phyloP scores from a whole-genome alignment of 139 green algal genomes.

The Choricystis sp. region DNA sequence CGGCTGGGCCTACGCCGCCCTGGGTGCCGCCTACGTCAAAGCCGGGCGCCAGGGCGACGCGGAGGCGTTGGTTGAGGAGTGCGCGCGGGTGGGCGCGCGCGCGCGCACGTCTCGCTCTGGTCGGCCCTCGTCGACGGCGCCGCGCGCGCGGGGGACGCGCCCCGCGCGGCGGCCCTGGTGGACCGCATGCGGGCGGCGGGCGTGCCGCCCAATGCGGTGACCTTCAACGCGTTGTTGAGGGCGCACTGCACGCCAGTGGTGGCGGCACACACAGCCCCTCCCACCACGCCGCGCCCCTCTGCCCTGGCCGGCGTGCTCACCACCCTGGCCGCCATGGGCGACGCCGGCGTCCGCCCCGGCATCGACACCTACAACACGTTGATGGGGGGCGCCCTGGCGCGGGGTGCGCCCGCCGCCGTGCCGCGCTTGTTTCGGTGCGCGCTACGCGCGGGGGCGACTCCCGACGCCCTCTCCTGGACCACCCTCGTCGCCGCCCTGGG shows the following conservation, averaged over 20 bases:
- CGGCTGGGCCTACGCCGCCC: neutral
- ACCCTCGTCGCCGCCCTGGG: conserved; percentile 18
- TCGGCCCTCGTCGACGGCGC: neutral
- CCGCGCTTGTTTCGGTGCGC: conserved; percentile 13
- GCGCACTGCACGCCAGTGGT: neutral
- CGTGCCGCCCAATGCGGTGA: conserved; percentile 6
- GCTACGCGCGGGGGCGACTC: conserved; percentile 11
- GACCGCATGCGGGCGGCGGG: conserved; percentile 18
- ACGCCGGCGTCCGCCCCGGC: conserved; percentile 12
- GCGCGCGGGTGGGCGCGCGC: neutral
- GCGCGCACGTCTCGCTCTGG: neutral
- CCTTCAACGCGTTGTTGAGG: conserved; percentile 20
- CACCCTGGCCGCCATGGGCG: conserved; percentile 17
- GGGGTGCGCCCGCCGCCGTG: neutral
- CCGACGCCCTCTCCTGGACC: conserved; percentile 27
- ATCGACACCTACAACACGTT: conserved; percentile 30
- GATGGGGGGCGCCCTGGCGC: conserved; percentile 10
- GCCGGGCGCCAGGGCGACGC: neutral
- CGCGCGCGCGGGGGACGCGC: conserved; percentile 3
- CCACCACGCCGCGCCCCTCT: neutral
- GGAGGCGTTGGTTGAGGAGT: neutral
- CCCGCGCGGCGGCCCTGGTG: conserved; percentile 11
- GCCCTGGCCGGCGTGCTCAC: neutral
- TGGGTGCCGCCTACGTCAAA: neutral
- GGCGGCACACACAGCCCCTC: neutral